Evolutionary conservation across 1,284 basidiomycete species (phyloP), one percentile per base, ranked within the genome.

Genomic region (Thelephora terrestris): DNA sequence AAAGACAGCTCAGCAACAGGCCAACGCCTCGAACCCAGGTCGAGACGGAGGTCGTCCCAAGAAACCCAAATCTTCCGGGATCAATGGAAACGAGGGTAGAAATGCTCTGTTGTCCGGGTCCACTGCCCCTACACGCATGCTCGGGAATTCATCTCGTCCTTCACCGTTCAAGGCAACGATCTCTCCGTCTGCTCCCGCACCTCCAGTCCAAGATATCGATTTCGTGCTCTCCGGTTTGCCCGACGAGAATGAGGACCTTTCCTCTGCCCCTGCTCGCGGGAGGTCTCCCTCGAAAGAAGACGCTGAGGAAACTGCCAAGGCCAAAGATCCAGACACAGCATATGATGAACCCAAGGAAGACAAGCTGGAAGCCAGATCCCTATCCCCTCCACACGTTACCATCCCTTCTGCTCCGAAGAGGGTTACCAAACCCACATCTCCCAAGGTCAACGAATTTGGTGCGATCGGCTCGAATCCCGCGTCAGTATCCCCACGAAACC

Each of bases 1-100:
- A 75, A 92, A 95, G 61, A 88, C 90, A 9, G 91, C 92, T 1
- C 94, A 97, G 61, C 71, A 78, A 38, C 84, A 78, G 21, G 68
- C 74, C 5, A 65, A 61, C 7, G 65, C 79, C 21, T 74, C 71
- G 10, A 71, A 71, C 32, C n/a, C 67, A 53, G 70, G 55, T 67
- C 64, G 32, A 67, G 55, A 54, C 64, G 62, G 62, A 68, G 66
- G 66, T 57, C 60, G 65, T 67, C 69, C 58, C 57, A 53, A 51
- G 45, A 50, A 38, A 16, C 49, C 52, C 49, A 56, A 49, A 52
- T 12, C 49, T 59, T 5, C 61, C 62, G 49, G 46, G 10, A 9
- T 25, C 10, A 42, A 57, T 34, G 44, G 52, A 24, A 58, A 57
- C 45, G 54, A 58, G 46, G 58, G 61, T 35, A 66, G 73, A 43